A percentile compares a stretch with the other conserved stretches of the same genome.
phyloP scores from a whole-genome alignment of 2,329 filamentous ascomycete genomes.

The Aureobasidium sp. region DNA sequence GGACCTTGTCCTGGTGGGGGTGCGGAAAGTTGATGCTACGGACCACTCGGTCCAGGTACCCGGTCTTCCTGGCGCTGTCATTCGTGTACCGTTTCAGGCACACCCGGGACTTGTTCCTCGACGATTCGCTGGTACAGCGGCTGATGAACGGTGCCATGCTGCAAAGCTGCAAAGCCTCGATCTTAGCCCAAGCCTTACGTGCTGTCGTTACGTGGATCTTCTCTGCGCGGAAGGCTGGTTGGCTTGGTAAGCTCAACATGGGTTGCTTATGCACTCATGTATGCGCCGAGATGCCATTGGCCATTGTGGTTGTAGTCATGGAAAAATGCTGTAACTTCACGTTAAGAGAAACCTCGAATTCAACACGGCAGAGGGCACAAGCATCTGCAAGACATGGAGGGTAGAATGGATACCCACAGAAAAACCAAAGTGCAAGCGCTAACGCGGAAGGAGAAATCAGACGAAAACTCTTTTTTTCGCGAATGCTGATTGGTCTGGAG shows the following conservation, averaged over 20 bases:
- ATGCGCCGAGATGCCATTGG: neutral
- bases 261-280: neutral
- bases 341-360: neutral
- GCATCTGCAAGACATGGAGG: constrained; percentile 8
- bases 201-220: constrained; percentile 4
- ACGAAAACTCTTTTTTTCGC: constrained; percentile 6
- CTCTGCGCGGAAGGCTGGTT: neutral
- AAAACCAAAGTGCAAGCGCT: neutral
- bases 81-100: constrained; percentile 17
- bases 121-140: constrained; percentile 21
- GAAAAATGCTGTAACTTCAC: neutral
- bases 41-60: constrained; percentile 17
- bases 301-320: neutral
- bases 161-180: constrained; percentile 15
- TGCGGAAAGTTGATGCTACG: constrained; percentile 13
- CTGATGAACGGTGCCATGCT: constrained; percentile 18
- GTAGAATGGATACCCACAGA: neutral
- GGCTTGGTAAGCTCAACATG: neutral
- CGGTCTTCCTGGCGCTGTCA: constrained; percentile 15
- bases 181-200: neutral
- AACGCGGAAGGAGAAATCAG: neutral
- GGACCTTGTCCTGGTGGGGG: constrained; percentile 1
- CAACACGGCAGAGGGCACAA: neutral
- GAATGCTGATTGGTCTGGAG: neutral
- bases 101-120: constrained; percentile 11